These are phyloP conservation scores for Beauveria varroae DNA, from an alignment of 2,329 filamentous ascomycete genomes.

Conservation along the genomic window DNA sequence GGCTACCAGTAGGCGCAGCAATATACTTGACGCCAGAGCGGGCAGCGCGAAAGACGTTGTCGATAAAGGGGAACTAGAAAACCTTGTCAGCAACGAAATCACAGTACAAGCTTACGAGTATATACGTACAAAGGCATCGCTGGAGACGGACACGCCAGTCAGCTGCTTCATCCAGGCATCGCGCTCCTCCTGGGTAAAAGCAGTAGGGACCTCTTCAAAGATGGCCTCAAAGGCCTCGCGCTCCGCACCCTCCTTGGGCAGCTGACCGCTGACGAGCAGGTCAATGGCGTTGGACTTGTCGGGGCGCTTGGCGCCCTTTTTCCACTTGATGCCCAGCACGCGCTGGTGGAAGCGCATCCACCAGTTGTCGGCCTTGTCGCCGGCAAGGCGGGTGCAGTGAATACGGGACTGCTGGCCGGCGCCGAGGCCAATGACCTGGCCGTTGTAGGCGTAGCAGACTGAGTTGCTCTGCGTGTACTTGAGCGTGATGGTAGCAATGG, in stretches of 20 bases:
- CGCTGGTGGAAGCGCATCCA: slow-evolving; percentile 97
- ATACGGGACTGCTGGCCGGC: slow-evolving; percentile 97
- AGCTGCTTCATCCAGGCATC: slow-evolving; percentile 80
- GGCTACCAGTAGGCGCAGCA: slow-evolving; percentile 83
- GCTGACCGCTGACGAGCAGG: slow-evolving; percentile 81
- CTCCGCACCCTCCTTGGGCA: slow-evolving; percentile 78
- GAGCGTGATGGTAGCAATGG: slow-evolving; percentile 90
- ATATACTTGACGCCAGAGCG: slow-evolving; percentile 93
- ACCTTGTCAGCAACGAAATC: slow-evolving; percentile 18
- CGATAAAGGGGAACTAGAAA: slow-evolving; percentile 85
- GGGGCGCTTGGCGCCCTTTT: slow-evolving; percentile 91
- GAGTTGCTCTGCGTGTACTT: slow-evolving; percentile 99
- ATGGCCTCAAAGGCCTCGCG: slow-evolving; percentile 78
- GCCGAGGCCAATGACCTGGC: slow-evolving; percentile 88
- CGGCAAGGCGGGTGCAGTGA: slow-evolving; percentile 94
- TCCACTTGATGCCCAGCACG: slow-evolving; percentile 85
- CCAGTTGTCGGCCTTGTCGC: slow-evolving; percentile 99
- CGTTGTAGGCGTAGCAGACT: slow-evolving; percentile 92
- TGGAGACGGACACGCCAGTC: slow-evolving; percentile 75
- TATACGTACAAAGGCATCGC: slow-evolving; percentile 82
- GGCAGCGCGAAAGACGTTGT: slow-evolving; percentile 90
- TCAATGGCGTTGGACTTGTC: slow-evolving; percentile 99
- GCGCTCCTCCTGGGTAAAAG: slow-evolving; percentile 79
- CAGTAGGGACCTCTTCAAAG: slow-evolving; percentile 79
- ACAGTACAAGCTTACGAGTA: background rate